phyloP scores from a whole-genome alignment of 2,329 filamentous ascomycete genomes.

The Hymenoscyphus infarciens region DNA sequence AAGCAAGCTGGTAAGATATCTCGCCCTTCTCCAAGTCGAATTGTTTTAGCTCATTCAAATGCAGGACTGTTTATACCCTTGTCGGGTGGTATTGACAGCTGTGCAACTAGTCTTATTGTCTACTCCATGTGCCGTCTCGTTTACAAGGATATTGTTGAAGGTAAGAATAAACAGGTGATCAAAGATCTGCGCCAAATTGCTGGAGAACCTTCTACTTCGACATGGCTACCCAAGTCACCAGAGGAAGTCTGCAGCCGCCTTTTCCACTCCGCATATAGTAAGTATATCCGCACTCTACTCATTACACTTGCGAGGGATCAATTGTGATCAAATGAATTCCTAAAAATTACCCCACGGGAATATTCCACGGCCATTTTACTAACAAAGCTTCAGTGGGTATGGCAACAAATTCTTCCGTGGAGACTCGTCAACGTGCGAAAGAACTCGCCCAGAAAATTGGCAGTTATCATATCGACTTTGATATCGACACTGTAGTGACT shows the following conservation, averaged over 20 bases:
- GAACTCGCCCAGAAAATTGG: conserved; percentile 58
- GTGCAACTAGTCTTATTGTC: conserved; percentile 50
- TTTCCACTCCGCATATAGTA: conserved; percentile 60
- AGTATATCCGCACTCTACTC: not conserved
- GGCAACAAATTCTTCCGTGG: conserved; percentile 58
- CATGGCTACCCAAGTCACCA: conserved; percentile 40
- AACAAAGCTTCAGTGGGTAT: conserved; percentile 53
- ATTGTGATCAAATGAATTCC: not conserved
- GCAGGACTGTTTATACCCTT: conserved; percentile 34
- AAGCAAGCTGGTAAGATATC: not conserved
- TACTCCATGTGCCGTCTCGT: conserved; percentile 49
- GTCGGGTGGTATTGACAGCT: conserved; percentile 58
- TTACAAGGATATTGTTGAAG: conserved; percentile 47
- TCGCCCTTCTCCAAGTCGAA: not conserved
- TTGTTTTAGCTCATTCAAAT: not conserved
- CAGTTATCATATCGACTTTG: conserved; percentile 66
- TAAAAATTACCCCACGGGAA: not conserved
- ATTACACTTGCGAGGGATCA: not conserved
- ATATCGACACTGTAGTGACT: conserved; percentile 63
- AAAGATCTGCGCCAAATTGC: conserved; percentile 48
- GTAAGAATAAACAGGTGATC: conserved; percentile 50
- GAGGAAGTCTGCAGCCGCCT: conserved; percentile 56
- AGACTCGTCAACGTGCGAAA: conserved; percentile 35
- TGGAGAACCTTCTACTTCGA: conserved; percentile 44
- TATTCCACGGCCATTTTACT: not conserved